A percentile compares a stretch with the other conserved stretches of the same genome.
These are phyloP conservation scores for Elsinoe arachidis DNA, from an alignment of 2,329 filamentous ascomycete genomes.

Conservation along the genomic window DNA sequence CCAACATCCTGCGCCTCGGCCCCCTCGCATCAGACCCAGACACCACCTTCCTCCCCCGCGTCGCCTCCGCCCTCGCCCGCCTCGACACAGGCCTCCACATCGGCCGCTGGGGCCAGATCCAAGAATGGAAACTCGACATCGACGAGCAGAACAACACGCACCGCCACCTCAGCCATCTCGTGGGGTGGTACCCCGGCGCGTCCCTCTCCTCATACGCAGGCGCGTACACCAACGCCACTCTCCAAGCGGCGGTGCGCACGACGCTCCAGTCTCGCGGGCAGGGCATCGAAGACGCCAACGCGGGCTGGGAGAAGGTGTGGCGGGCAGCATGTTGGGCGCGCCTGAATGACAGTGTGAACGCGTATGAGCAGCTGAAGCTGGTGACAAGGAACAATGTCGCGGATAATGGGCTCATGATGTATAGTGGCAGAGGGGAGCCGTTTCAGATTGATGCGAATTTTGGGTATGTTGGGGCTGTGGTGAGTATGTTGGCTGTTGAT, in stretches of 20 bases:
- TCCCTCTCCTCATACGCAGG: constrained; percentile 36
- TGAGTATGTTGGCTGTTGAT: constrained; percentile 46
- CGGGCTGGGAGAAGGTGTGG: constrained; percentile 53
- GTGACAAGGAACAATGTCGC: constrained; percentile 44
- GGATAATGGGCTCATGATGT: constrained; percentile 45
- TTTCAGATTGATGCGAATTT: constrained; percentile 56
- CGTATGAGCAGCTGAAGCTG: constrained; percentile 42
- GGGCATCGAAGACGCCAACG: constrained; percentile 44
- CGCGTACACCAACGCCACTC: constrained; percentile 37
- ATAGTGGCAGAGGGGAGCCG: constrained; percentile 36
- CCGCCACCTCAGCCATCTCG: constrained; percentile 48
- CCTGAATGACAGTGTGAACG: constrained; percentile 43
- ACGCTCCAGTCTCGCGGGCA: constrained; percentile 40
- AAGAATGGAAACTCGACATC: constrained; percentile 44
- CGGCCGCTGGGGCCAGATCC: constrained; percentile 36
- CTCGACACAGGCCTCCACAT: constrained; percentile 46
- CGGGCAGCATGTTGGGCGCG: constrained; percentile 48
- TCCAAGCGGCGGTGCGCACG: constrained; percentile 38
- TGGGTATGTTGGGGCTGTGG: constrained; percentile 41
- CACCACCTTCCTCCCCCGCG: constrained; percentile 27
- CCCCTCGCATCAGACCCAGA: constrained; percentile 22
- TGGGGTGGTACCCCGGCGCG: constrained; percentile 49
- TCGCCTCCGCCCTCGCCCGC: constrained; percentile 36
- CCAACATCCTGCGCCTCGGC: constrained; percentile 22
- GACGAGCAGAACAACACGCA: constrained; percentile 39